Percentiles rank a stretch among this genome's conserved stretches.
Evolutionary conservation across 2,329 filamentous ascomycete genomes (phyloP).

Genomic region (Coniochaeta sp.): DNA sequence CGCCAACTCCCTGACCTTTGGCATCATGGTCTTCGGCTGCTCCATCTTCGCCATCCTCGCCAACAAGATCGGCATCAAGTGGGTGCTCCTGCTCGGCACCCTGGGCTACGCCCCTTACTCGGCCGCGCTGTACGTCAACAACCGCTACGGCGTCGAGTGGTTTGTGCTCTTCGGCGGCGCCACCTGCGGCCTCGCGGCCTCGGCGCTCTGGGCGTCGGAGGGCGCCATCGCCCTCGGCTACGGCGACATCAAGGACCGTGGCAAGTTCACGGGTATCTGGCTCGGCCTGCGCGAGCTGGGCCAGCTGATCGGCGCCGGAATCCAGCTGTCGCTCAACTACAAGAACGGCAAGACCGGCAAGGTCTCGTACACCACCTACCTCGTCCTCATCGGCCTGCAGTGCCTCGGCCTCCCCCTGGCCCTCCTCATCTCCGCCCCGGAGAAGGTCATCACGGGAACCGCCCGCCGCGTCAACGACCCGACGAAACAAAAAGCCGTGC

Average conservation of each 20-base stretch:
- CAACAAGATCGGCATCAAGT: constrained; percentile 33
- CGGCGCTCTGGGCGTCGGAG: constrained; percentile 27
- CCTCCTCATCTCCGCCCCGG: constrained; percentile 34
- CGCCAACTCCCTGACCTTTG: constrained; percentile 33
- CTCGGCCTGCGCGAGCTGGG: constrained; percentile 44
- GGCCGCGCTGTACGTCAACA: constrained; percentile 34
- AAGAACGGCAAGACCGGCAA: constrained; percentile 33
- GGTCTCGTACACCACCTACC: constrained; percentile 33
- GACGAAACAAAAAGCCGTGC: constrained; percentile 26
- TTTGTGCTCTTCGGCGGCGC: constrained; percentile 34
- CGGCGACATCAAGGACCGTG: constrained; percentile 35
- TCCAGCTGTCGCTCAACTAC: constrained; percentile 41
- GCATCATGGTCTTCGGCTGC: constrained; percentile 38
- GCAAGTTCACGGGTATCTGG: constrained; percentile 41
- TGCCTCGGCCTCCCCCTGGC: constrained; percentile 35
- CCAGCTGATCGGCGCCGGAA: constrained; percentile 42
- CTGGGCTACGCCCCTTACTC: constrained; percentile 35
- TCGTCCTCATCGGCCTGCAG: constrained; percentile 34
- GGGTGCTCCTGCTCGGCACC: constrained; percentile 32
- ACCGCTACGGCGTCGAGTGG: constrained; percentile 33
- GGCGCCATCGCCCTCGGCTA: constrained; percentile 32
- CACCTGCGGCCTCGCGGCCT: constrained; percentile 30
- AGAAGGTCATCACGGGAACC: constrained; percentile 34
- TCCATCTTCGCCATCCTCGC: constrained; percentile 30
- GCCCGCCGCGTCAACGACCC: constrained; percentile 20